Base-by-base conservation (phyloP, 208 protist species). In the Trypanosoma platydactyli region DNA sequence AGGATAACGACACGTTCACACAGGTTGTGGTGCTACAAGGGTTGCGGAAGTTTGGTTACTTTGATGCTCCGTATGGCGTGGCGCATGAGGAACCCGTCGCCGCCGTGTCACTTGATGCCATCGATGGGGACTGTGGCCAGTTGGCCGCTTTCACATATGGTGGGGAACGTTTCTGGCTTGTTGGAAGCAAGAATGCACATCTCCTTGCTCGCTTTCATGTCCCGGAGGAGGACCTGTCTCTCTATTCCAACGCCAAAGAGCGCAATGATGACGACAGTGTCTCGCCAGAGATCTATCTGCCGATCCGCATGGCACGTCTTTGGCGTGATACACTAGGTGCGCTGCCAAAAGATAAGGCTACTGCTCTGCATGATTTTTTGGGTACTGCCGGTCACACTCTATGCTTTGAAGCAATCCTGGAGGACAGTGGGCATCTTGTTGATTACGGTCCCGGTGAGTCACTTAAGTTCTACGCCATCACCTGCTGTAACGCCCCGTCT, bases 381-480 rank as follows among this genome's bases (percentile, higher is more conserved):
- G 16, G 57, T 9, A 44, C 40, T 1, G 52, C 82, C 3, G 27
- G 57, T 24, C 80, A 78, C 63, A 93, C 84, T 6, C 44, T 82
- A 3, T 90, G 84, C 68, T 91, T 89, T 63, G 83, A 81, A 49
- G 82, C 78, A 7, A 67, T 91, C 15, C 53, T 93, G 24, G 40
- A 58, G 18, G 86, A 79, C 4, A 83, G 74, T 60, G 85, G 89
- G 46, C 79, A 83, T 12, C 67, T 94, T 20, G 75, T 89, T 27
- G 72, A 72, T 44, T 86, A 84, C 48, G 48, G 65, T 0, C 52
- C 46, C 0, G 27, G 29, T 20, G 72, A 87, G 22, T 53, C 61
- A 0, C 73, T 95, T 12, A 64, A 57, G 33, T 95, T 91, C 58
- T 95, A 86, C 65, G 86, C 89, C 61, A 29, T 92, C 52, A 92